A percentile compares a stretch with the other conserved stretches of the same genome.
These are phyloP conservation scores for Blastobotrys apis DNA, from an alignment of 1,139 yeast species.

Conservation along the genomic window DNA sequence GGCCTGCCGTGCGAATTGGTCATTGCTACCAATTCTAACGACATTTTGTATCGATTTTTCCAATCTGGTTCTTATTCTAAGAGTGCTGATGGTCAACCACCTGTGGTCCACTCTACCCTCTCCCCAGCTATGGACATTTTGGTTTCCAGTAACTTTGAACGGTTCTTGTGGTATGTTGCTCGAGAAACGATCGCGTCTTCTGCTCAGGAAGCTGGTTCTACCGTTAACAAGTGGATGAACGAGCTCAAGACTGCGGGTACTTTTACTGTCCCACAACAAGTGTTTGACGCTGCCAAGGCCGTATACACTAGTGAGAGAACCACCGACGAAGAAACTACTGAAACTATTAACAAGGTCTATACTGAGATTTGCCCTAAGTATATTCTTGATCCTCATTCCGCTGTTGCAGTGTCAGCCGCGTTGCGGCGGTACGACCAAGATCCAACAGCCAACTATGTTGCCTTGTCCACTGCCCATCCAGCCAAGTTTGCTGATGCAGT, in stretches of 20 bases:
- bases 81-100: constrained; percentile 40
- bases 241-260: constrained; percentile 72
- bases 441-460: constrained; percentile 51
- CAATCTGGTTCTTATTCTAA: constrained; percentile 76
- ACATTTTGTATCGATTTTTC: constrained; percentile 87
- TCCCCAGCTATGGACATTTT: constrained; percentile 99
- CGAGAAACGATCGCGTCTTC: constrained; percentile 58
- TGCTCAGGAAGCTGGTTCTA: constrained; percentile 70
- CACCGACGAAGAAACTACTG: constrained; percentile 67
- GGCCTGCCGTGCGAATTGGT: constrained; percentile 86
- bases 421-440: constrained; percentile 54
- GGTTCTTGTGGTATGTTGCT: constrained; percentile 90
- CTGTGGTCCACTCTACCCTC: constrained; percentile 78
- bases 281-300: constrained; percentile 58
- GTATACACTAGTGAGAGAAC: constrained; percentile 80
- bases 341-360: constrained; percentile 71
- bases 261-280: constrained; percentile 63
- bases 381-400: constrained; percentile 92
- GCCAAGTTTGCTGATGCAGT: constrained; percentile 98
- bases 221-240: constrained; percentile 71
- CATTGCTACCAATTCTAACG: constrained; percentile 94
- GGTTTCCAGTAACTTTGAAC: constrained; percentile 91
- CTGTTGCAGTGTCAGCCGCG: constrained; percentile 86
- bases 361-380: constrained; percentile 59
- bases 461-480: constrained; percentile 96